Conservation (phyloP, 2,329 filamentous ascomycete species). For the Magnaporthales sp. region DNA sequence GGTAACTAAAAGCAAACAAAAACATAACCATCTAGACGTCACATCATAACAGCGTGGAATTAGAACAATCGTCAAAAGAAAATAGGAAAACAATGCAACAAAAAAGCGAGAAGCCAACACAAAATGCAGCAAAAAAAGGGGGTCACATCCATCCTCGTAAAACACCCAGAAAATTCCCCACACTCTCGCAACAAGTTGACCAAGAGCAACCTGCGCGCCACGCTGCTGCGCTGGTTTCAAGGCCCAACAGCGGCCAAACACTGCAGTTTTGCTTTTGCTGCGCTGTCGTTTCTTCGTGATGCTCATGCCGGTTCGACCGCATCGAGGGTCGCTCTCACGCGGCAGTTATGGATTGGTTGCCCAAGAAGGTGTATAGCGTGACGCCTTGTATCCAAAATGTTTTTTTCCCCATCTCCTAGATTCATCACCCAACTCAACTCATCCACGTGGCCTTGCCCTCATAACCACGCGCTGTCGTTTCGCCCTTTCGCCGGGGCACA, state of each 20-base stretch:
- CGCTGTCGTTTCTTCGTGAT: slow-evolving; percentile 2
- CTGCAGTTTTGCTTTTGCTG: background rate
- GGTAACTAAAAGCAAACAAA: background rate
- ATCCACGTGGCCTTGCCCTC: background rate
- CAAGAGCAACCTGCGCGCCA: background rate
- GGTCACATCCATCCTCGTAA: background rate
- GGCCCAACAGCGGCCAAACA: background rate
- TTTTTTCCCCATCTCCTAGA: background rate
- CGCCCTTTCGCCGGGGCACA: background rate
- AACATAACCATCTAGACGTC: slow-evolving; percentile 7
- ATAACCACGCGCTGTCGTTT: background rate
- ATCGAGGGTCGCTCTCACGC: background rate
- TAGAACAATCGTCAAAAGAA: background rate
- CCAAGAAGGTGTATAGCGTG: slow-evolving; percentile 3
- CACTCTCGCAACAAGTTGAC: background rate
- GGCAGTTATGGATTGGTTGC: slow-evolving; percentile 1
- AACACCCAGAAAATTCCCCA: background rate
- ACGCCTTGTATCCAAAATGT: background rate
- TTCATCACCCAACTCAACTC: background rate
- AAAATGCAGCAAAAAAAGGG: background rate
- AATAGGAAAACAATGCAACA: background rate
- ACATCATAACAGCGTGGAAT: slow-evolving; percentile 6
- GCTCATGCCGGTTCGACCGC: background rate
- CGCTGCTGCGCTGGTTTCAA: background rate
- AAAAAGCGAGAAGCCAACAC: background rate